Conservation (phyloP, 345 rosid species). For the Euphorbia pulcherrima region DNA sequence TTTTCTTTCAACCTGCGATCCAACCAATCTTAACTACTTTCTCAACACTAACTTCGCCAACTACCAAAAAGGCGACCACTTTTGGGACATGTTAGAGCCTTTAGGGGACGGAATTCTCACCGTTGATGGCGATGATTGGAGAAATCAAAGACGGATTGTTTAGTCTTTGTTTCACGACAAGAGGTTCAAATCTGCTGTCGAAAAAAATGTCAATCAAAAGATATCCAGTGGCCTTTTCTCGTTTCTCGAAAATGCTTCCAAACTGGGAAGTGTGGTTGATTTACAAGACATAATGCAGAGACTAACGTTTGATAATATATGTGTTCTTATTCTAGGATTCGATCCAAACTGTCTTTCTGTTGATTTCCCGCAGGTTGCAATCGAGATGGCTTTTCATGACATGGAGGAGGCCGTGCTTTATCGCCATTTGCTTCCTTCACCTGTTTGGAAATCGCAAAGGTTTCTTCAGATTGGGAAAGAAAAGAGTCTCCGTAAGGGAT, state of each 20-base stretch:
- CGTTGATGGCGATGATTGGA: too few species aligned
- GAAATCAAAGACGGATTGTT: too few species aligned
- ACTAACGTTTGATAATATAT: too few species aligned
- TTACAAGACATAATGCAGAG: too few species aligned
- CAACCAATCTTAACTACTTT: conserved; percentile 15
- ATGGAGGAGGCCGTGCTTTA: conserved; percentile 7
- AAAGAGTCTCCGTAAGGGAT: conserved; percentile 11
- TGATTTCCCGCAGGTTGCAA: background rate
- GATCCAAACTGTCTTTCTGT: conserved; percentile 19
- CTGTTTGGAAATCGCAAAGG: conserved; percentile 21
- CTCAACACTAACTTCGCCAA: conserved; percentile 16
- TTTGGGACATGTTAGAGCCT: conserved; percentile 15
- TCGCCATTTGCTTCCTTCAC: conserved; percentile 7
- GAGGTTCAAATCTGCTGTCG: background rate
- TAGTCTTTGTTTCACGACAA: conserved; percentile 8
- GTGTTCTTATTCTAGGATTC: conserved; percentile 17
- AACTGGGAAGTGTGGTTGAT: too few species aligned
- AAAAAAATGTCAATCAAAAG: background rate
- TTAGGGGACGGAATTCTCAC: too few species aligned
- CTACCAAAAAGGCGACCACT: conserved; percentile 18
- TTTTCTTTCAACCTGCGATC: too few species aligned
- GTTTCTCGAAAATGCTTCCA: conserved; percentile 3
- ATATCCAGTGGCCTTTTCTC: conserved; percentile 7
- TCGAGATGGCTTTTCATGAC: conserved; percentile 15
- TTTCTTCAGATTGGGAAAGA: conserved; percentile 22